Base-by-base conservation (phyloP, 306 rosid genomes). In the Sophora flavescens region DNA sequence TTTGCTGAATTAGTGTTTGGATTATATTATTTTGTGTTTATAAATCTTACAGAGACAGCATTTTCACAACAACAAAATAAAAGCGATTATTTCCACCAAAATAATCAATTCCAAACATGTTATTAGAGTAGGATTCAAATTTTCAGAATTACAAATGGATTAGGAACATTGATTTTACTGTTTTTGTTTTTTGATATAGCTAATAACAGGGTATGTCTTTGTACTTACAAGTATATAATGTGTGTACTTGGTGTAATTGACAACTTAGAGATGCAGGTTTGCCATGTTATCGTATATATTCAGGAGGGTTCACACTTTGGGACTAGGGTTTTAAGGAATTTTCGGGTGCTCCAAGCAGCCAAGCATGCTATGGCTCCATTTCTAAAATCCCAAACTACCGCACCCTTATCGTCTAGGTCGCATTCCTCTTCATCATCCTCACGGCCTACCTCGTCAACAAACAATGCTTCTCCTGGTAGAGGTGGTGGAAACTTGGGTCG, bases 321-420 rank as follows among this genome's bases (percentile, higher is more conserved):
- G 72, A 72, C 89, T 70, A 88, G 86, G 80, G 86, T 83, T 76
- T 84, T 92, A 78, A 86, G 88, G 78, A 88, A 90, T 62, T 90
- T 94, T 85, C 90, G 95, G 44, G 89, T 89, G 14, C 79, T 94
- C 14, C 95, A 91, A 88, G 87, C 93, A 18, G 97, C 97, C 35
- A 94, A 94, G 83, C 84, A 91, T 82, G 91, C 92, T 44, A 85
- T 91, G 89, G 89, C 88, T 76, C 93, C 92, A n/a, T 89, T 81
- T 74, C 81, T 81, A 6, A 94, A 86, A 86, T 85, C 91, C 51
- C 93, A 72, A 44, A 72, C 84, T 69, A 15, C 33, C 11, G 85
- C 80, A 2, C 86, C 86, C 1, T 70, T 82, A 42, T 76, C 88
- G 0, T 78, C 94, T 62, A 86, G 92, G 84, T 75, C 85, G 17